These are phyloP conservation scores for Phytophthora tentaculata DNA, from an alignment of 352 stramenopile species.

Conservation along the genomic window DNA sequence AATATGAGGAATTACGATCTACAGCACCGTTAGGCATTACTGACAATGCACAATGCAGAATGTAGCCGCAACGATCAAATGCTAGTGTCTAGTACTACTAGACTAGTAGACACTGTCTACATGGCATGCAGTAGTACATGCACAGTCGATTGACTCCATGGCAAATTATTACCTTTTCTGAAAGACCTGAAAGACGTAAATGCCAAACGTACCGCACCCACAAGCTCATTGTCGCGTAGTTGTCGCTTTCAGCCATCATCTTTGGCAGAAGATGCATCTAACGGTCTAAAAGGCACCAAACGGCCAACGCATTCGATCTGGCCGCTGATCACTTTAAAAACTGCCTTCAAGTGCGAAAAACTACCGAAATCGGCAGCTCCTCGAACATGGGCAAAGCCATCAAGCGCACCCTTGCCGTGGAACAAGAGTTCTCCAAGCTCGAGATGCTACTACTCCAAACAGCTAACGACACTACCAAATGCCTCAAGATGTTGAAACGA, in stretches of 20 bases:
- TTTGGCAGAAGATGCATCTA: slow-evolving; percentile 3
- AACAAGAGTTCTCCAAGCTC: slow-evolving; percentile 35
- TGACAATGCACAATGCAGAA: too few species aligned
- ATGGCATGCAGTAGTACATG: too few species aligned
- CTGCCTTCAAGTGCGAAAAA: background rate
- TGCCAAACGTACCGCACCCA: background rate
- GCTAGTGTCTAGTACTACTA: too few species aligned
- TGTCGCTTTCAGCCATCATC: slow-evolving; percentile 23
- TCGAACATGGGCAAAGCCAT: slow-evolving; percentile 22
- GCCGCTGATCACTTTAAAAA: slow-evolving; percentile 14
- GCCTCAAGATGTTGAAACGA: slow-evolving; percentile 29
- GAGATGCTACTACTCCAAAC: slow-evolving; percentile 25
- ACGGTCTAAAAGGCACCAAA: background rate
- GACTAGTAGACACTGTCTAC: too few species aligned
- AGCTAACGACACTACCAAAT: slow-evolving; percentile 19
- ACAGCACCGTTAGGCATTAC: too few species aligned
- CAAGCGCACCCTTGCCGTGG: background rate
- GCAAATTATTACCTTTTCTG: too few species aligned
- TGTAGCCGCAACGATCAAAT: too few species aligned
- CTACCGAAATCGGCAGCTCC: background rate
- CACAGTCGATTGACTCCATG: too few species aligned
- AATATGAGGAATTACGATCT: too few species aligned
- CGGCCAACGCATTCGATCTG: background rate
- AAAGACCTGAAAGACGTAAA: background rate
- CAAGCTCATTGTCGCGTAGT: slow-evolving; percentile 5